Conservation (phyloP, 2,329 filamentous ascomycete species). For the Penicillium hesseltinei region DNA sequence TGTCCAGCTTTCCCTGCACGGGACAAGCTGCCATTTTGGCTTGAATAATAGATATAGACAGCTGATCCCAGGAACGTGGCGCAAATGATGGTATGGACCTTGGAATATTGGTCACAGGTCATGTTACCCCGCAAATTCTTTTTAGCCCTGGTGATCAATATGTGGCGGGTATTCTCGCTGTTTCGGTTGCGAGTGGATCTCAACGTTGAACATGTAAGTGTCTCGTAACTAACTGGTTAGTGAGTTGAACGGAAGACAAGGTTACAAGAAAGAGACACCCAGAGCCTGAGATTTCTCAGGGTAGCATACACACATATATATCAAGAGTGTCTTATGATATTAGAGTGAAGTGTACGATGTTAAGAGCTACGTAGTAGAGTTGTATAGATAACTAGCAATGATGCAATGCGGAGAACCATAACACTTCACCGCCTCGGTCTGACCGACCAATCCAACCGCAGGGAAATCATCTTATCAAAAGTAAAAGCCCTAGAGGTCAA, state of each 20-base stretch:
- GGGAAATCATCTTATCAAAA: constrained; percentile 13
- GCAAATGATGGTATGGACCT: not conserved
- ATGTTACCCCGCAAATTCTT: constrained; percentile 6
- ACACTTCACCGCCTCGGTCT: constrained; percentile 20
- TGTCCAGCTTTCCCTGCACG: not conserved
- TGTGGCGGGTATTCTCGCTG: constrained; percentile 2
- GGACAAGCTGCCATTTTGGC: not conserved
- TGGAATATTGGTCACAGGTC: not conserved
- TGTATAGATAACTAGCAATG: constrained; percentile 1
- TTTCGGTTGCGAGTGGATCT: constrained; percentile 10
- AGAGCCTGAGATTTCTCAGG: too few species aligned
- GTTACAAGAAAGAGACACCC: not conserved
- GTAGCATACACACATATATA: not conserved
- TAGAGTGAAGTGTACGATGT: not conserved
- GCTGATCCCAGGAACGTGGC: not conserved
- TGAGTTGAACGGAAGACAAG: not conserved
- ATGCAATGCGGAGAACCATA: constrained; percentile 22
- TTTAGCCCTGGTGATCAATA: not conserved
- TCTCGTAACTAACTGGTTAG: too few species aligned
- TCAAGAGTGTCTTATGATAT: not conserved
- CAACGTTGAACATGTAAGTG: not conserved
- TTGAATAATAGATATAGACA: not conserved
- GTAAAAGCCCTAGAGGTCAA: not conserved
- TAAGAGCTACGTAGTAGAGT: too few species aligned
- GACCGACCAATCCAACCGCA: constrained; percentile 11